phyloP scores from a whole-genome alignment of 331 rosid species.

The Spiraea crenata region DNA sequence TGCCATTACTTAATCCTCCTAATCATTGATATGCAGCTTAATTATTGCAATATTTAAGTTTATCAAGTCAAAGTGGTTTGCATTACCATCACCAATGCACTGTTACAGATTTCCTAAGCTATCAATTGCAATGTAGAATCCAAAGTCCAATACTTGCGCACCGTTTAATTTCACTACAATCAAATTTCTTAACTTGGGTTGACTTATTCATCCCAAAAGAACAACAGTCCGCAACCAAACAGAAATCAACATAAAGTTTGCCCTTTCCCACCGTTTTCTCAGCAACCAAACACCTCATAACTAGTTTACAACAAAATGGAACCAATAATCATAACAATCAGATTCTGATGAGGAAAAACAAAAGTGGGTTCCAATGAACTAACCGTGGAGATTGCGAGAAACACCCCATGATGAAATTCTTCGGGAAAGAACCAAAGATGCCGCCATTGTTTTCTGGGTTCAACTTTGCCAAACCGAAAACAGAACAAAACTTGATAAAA shows the following conservation, averaged over 20 bases:
- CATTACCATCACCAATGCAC: not conserved
- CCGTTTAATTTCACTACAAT: constrained; percentile 3
- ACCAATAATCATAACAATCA: no score
- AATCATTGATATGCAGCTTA: not conserved
- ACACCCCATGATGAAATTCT: constrained; percentile 25
- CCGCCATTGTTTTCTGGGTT: constrained; percentile 26
- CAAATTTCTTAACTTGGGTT: constrained; percentile 11
- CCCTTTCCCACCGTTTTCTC: constrained; percentile 2
- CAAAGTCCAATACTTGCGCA: not conserved
- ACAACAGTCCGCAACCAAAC: constrained; percentile 1
- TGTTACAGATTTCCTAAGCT: not conserved
- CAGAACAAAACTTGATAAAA: not conserved
- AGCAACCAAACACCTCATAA: not conserved
- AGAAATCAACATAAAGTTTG: not conserved
- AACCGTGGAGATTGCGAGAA: constrained; percentile 46
- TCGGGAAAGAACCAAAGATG: constrained; percentile 46
- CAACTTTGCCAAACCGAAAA: not conserved
- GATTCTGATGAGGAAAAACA: not conserved
- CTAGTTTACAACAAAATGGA: not conserved
- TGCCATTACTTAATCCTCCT: not conserved
- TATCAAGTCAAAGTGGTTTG: not conserved
- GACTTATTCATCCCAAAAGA: not conserved
- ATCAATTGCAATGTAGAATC: not conserved
- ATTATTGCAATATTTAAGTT: not conserved
- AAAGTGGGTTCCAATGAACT: not conserved